Evolutionary conservation across 2,329 filamentous ascomycete species (phyloP), one percentile per base, ranked within the genome.

Genomic region (Exophiala sp.): DNA sequence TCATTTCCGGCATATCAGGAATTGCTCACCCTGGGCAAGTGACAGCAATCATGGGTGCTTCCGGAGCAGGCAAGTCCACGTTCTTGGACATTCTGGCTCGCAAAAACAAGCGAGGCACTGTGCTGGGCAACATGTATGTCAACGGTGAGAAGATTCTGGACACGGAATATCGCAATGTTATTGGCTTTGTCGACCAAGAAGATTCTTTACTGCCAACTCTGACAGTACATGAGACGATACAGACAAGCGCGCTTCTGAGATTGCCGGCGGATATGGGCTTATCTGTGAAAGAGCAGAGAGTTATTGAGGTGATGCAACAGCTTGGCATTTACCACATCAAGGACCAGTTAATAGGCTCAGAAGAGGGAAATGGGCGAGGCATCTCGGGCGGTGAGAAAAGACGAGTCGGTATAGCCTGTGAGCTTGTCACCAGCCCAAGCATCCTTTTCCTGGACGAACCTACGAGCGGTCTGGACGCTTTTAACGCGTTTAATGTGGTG

Each of bases 351-450:
- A 96, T 99, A 65, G 94, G 94, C 2, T 97, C 92, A 0, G 94
- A 96, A 72, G 94, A 99, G 73, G 90, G 89, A 47, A 91, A 87
- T 58, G 91, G 91, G 9, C 89, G 94, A 57, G 95, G 95, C 29
- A 96, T 99, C 50, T 99, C 94, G 52, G 94, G 94, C 48, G 94
- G 94, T 60, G 94, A 99, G 73, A 97, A 97, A 74, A 84, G 94
- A 60, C 85, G 94, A 65, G 94, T 99, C 45, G 91, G 91, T 44
- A 99, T 99, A 66, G 94, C 95, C 44, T 99, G 95, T 71, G 94
- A 99, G 69, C 81, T 99, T 50, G 94, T 99, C 55, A 99, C 94
- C 4, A 96, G 91, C 65, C 94, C 94, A 3, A 96, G 91, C 56
- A 96, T 99, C 60, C 81, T 99, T 16, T 97, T 99, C 75, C 79